Evolutionary conservation across 345 rosid species (phyloP).

Genomic region (Citrus medica): DNA sequence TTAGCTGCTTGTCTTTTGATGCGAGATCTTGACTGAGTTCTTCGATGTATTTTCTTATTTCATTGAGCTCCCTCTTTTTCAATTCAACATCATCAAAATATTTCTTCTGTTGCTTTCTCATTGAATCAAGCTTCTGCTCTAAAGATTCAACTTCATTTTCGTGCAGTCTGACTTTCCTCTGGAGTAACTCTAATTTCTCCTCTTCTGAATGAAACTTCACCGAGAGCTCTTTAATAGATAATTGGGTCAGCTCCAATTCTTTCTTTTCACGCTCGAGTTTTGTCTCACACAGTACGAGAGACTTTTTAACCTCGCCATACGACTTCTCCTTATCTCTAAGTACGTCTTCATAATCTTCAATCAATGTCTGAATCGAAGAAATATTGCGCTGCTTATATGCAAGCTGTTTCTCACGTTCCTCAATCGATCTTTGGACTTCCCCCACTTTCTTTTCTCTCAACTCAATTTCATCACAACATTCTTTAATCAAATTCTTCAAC

Average conservation of each 20-base stretch:
- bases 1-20: neutral
- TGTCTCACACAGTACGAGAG: conserved; percentile 2
- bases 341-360: conserved; percentile 6
- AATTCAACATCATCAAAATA: conserved; percentile 8
- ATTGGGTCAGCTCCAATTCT: conserved; percentile 4
- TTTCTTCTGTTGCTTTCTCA: neutral
- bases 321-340: conserved; percentile 9
- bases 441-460: conserved; percentile 7
- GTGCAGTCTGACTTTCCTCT: neutral
- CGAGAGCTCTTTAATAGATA: conserved; percentile 10
- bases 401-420: conserved; percentile 1
- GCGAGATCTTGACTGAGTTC: neutral
- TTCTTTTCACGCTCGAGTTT: neutral
- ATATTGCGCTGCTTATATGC: conserved; percentile 2
- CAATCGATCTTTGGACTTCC: neutral
- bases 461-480: conserved; percentile 5
- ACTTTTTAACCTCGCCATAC: conserved; percentile 4
- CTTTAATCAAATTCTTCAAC: too few relatives aligned
- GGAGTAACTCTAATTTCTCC: conserved; percentile 11
- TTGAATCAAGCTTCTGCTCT: conserved; percentile 18
- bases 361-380: conserved; percentile 5
- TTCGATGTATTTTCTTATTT: neutral
- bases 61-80: conserved; percentile 7
- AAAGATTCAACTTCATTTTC: conserved; percentile 10
- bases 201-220: conserved; percentile 14